Base-by-base conservation (phyloP, 441 rosid genomes). In the Bruguiera hainesii region DNA sequence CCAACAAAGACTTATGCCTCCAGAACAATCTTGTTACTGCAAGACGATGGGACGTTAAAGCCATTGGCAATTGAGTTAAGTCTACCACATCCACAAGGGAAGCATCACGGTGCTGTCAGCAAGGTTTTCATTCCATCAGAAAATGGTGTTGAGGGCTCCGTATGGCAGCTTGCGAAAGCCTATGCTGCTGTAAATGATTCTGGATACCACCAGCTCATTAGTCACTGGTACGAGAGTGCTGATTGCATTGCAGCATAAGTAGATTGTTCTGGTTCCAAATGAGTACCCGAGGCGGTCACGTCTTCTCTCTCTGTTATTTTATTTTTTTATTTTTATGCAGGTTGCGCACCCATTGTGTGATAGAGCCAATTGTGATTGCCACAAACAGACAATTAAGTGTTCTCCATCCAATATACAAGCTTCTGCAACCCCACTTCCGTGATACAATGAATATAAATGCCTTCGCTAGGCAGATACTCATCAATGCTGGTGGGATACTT, bases 391-490 rank as follows among this genome's bases (percentile, higher is more conserved):
- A 87, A 42, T 33, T 90, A 66, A 93, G 98, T 60, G 87, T 85
- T 65, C 67, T 93, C 65, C 98, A 91, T 77, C 97, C 97, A 7
- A 91, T 94, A 61, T 69, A 83, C 62, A 94, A 88, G 85, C 96
- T 94, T 73, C 60, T 94, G 67, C 92, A 89, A 62, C 98, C 98
- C 8, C 98, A 94, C 74, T 91, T 89, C 71, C 89, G 88, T 0
- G 96, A 94, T 76, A 91, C 97, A 10, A 87, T 94, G 96, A 81
- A 83, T 63, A 94, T 94, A 78, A 94, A 94, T n/a, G 98, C 98
- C 50, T 64, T 88, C 26, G 92, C 89, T 2, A 79, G 97, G 52
- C 93, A 91, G 75, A 73, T 81, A 65, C 88, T 94, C 48, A 91
- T 91, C 73, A 88, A 91, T 73, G 88, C 97, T 0, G 92, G 84